A percentile compares a stretch with the other conserved stretches of the same genome.
Conservation (phyloP, 2,329 filamentous ascomycete genomes). For the Pseudogymnoascus sp. region DNA sequence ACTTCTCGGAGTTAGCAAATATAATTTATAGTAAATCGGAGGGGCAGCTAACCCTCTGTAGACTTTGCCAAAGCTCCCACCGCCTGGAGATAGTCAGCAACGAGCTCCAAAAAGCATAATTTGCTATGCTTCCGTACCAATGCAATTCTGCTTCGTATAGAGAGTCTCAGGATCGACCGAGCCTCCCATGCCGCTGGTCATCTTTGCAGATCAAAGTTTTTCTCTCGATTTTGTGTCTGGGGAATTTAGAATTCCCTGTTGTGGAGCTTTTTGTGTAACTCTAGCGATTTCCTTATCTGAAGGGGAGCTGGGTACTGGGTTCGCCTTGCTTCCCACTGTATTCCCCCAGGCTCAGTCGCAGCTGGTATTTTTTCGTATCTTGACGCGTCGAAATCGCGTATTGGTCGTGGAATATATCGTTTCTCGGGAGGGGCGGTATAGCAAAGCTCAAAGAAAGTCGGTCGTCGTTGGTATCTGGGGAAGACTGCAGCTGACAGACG, state of each 20-base stretch:
- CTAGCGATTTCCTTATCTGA: conserved; percentile 2
- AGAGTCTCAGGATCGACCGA: conserved; percentile 76
- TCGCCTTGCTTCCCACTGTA: not conserved
- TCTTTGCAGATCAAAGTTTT: conserved; percentile 14
- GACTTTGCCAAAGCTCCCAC: conserved; percentile 96
- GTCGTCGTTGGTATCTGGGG: not conserved
- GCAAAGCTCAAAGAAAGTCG: not conserved
- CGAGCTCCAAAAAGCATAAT: conserved; percentile 11
- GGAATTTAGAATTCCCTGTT: not conserved
- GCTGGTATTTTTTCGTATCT: not conserved
- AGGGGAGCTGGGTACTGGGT: not conserved
- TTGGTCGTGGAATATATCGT: not conserved
- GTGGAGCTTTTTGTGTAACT: conserved; percentile 4
- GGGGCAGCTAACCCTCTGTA: conserved; percentile 72
- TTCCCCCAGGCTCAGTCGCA: not conserved
- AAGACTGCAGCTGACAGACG: not conserved
- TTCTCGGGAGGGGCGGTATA: not conserved
- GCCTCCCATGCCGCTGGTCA: conserved; percentile 34
- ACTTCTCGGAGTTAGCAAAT: conserved; percentile 36
- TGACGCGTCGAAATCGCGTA: conserved; percentile 2
- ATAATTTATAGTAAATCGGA: conserved; percentile 10
- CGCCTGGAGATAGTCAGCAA: conserved; percentile 47
- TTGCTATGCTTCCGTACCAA: conserved; percentile 46
- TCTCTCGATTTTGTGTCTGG: not conserved
- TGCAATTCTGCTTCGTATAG: conserved; percentile 88